Conservation (phyloP, 2,329 filamentous ascomycete species). For the Xylaria sp. region DNA sequence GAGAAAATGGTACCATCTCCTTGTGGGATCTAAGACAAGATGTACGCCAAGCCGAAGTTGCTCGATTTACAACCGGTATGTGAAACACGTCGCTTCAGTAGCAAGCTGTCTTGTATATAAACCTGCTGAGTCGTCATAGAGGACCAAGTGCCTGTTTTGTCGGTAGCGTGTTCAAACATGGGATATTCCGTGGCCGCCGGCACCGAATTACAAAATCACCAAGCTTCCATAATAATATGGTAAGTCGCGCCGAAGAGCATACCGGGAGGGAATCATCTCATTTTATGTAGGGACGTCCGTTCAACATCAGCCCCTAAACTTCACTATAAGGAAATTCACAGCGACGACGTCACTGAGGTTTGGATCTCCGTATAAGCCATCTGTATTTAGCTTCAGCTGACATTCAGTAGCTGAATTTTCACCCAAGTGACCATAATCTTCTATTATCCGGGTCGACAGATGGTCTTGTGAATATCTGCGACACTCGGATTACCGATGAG, state of each 20-base stretch:
- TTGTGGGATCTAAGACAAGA: conserved; percentile 68
- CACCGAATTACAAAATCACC: conserved; percentile 71
- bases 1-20: conserved; percentile 70
- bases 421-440: conserved; percentile 63
- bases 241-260: conserved; percentile 40
- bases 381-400: conserved; percentile 26
- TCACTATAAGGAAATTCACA: conserved; percentile 69
- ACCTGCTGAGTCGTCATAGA: conserved; percentile 42
- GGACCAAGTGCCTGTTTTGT: conserved; percentile 61
- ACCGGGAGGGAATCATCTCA: neutral
- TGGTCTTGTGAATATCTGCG: conserved; percentile 77
- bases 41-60: conserved; percentile 46
- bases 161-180: conserved; percentile 64
- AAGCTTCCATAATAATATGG: conserved; percentile 67
- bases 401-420: conserved; percentile 60
- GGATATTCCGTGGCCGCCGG: conserved; percentile 71
- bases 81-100: conserved; percentile 16
- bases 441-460: conserved; percentile 81
- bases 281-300: conserved; percentile 60
- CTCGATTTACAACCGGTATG: conserved; percentile 53
- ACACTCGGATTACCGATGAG: conserved; percentile 72
- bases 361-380: conserved; percentile 30
- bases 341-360: conserved; percentile 69
- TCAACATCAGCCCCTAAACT: conserved; percentile 52
- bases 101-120: neutral